These are phyloP conservation scores for Leccinum pallidistipes DNA, from an alignment of 1,284 basidiomycete genomes.

Conservation along the genomic window DNA sequence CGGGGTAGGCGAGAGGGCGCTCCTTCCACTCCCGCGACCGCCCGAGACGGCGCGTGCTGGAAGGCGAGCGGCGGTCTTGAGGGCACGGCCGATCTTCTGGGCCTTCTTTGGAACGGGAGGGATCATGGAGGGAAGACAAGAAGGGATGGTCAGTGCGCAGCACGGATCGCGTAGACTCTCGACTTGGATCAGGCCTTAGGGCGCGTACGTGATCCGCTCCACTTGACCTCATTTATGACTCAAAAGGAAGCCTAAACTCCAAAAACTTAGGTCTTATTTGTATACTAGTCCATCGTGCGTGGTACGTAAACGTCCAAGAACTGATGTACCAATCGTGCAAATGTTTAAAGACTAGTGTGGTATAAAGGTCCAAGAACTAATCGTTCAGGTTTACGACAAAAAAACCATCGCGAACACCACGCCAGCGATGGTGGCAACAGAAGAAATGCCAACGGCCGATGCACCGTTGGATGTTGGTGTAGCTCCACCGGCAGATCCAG, in stretches of 20 bases:
- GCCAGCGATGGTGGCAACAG: conserved; percentile 40
- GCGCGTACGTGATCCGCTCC: not conserved
- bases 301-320: too few relatives aligned
- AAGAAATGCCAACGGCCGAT: conserved; percentile 37
- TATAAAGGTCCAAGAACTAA: not conserved
- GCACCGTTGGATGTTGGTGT: conserved; percentile 36
- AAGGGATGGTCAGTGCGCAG: conserved; percentile 11
- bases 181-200: not conserved
- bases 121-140: conserved; percentile 24
- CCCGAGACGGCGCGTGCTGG: too few relatives aligned
- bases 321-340: too few relatives aligned
- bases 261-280: too few relatives aligned
- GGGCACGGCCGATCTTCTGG: conserved; percentile 47
- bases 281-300: too few relatives aligned
- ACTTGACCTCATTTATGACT: too few relatives aligned
- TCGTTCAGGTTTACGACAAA: conserved; percentile 35
- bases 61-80: conserved; percentile 25
- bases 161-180: not conserved
- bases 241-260: too few relatives aligned
- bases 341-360: not conserved
- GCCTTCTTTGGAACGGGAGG: conserved; percentile 42
- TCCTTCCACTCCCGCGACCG: too few relatives aligned
- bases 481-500: conserved; percentile 24
- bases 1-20: too few relatives aligned
- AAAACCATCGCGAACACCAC: conserved; percentile 47